Evolutionary conservation across 225 moss, liverwort and hornwort species (phyloP).

Genomic region (Bryum argenteum): DNA sequence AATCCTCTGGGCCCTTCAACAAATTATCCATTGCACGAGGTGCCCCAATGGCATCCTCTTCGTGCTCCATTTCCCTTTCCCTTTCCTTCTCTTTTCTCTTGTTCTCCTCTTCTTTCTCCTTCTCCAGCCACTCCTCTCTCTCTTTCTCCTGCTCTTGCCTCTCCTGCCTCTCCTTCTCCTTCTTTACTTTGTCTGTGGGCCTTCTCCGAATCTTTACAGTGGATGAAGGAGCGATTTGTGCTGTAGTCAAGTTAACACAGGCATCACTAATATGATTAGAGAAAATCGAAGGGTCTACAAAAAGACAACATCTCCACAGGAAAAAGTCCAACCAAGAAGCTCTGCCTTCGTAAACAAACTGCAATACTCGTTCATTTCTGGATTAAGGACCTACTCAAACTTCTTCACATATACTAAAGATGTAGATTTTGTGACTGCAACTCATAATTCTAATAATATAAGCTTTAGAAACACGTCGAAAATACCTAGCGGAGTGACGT

Average conservation of each 20-base stretch:
- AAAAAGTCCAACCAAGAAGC: too few species aligned
- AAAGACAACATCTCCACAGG: too few species aligned
- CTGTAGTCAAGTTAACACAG: conserved; percentile 40
- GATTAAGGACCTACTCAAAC: background rate
- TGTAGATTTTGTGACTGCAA: background rate
- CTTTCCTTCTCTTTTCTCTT: conserved; percentile 1
- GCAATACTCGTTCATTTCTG: background rate
- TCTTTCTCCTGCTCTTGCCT: conserved; percentile 8
- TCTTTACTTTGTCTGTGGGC: conserved; percentile 44
- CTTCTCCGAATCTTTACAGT: conserved; percentile 67
- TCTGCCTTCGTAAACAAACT: background rate
- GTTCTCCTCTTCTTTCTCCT: background rate
- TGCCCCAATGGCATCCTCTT: conserved; percentile 21
- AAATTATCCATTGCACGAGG: conserved; percentile 22
- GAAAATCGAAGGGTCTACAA: background rate
- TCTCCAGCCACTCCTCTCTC: background rate
- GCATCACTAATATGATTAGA: background rate
- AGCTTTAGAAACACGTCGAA: conserved; percentile 1
- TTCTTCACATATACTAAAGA: background rate
- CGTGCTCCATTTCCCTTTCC: conserved; percentile 16
- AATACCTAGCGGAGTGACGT: conserved; percentile 52
- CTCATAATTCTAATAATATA: background rate
- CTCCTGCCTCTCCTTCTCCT: conserved; percentile 28
- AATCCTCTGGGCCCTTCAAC: conserved; percentile 25
- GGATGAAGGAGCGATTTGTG: conserved; percentile 49